These are phyloP conservation scores for Acacia acuminata DNA, from an alignment of 306 rosid genomes.

Conservation along the genomic window DNA sequence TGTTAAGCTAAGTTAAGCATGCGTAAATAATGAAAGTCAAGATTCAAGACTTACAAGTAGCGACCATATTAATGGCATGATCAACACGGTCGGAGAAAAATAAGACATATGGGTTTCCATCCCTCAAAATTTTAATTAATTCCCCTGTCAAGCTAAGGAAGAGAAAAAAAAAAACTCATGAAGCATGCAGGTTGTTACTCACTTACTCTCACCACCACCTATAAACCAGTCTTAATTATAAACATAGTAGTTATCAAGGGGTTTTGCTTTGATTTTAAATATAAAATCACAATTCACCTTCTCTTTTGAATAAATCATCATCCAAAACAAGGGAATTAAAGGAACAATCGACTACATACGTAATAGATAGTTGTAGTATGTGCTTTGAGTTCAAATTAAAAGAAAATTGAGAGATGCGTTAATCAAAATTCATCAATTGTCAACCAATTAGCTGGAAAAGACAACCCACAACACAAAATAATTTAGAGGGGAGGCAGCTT, in stretches of 20 bases:
- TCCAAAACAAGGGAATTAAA: neutral
- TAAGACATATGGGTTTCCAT: neutral
- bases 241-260: no score
- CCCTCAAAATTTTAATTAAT: neutral
- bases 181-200: neutral
- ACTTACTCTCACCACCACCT: no score
- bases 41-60: neutral
- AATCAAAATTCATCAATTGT: neutral
- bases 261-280: no score
- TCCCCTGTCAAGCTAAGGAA: neutral
- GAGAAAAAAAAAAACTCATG: neutral
- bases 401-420: neutral
- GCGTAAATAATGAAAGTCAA: neutral
- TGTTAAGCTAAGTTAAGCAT: neutral
- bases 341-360: neutral
- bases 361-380: no score
- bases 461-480: neutral
- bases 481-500: neutral
- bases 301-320: neutral
- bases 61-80: neutral
- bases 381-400: neutral
- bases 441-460: neutral
- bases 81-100: neutral
- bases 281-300: no score
- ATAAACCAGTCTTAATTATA: no score